Evolutionary conservation across 108 stramenopile species (phyloP), one percentile per base, ranked within the genome.

Genomic region (Cylindrotheca closterium): DNA sequence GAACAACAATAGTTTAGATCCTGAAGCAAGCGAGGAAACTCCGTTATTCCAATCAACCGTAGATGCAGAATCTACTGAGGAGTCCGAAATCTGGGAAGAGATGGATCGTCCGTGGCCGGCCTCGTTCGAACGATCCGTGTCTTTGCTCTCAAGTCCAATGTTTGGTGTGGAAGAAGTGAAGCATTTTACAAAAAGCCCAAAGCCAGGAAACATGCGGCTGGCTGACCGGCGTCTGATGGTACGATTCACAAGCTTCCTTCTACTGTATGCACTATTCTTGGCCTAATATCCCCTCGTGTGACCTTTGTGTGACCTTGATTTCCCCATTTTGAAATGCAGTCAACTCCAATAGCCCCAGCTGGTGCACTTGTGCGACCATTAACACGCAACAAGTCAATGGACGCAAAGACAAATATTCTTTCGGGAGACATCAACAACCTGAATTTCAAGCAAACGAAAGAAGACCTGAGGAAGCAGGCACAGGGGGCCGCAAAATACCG

Each of bases 51-150:
- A 37, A 10, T 15, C 29, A 18, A 15, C 7, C 15, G 37, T 42
- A 42, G 8, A 10, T 7, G 18, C 51, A n/a, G 47, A 24, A 7
- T 26, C 33, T 0, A 24, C 42, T 27, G 67, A 60, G 12, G 64
- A 63, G 10, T 8, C 47, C 21, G 50, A 33, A 21, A 62, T 74
- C 19, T 63, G 65, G 78, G 60, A 86, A 18, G 86, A 91, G 74
- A 63, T 81, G 77, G 82, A 81, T 29, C 58, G 75, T 33, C 84
- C 86, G 33, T 91, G 89, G 89, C 85, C 89, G 23, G 77, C 86
- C 22, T 84, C 83, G 21, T 86, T 91, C 33, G 84, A 91, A 58
- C 56, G 83, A 47, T 70, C 79, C 10, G 87, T 91, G 47, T 65
- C 67, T 32, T 68, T 89, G 15, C 65, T 89, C 46, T 80, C 88